A percentile compares a stretch with the other conserved stretches of the same genome.
Evolutionary conservation across 192 early-diverging fungal genomes (phyloP).

Genomic region (Lunasporangiospora selenospora): DNA sequence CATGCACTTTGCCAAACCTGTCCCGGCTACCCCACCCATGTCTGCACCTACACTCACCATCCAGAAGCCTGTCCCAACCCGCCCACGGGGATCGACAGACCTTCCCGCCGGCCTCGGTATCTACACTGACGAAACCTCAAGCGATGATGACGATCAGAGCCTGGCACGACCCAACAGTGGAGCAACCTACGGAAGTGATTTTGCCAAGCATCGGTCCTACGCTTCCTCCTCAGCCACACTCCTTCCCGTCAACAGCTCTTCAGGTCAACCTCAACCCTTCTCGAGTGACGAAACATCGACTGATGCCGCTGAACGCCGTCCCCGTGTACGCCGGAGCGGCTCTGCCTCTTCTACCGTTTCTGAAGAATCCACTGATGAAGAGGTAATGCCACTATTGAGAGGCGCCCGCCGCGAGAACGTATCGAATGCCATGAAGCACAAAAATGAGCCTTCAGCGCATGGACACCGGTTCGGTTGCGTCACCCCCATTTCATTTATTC

Average conservation of each 20-base stretch:
- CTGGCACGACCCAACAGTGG: too few relatives aligned
- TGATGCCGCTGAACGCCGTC: background rate
- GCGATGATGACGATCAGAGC: background rate
- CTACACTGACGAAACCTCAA: slow-evolving; percentile 19
- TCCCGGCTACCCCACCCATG: too few relatives aligned
- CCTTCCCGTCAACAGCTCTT: slow-evolving; percentile 20
- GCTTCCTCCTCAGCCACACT: slow-evolving; percentile 39
- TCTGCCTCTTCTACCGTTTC: background rate
- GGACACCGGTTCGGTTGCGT: slow-evolving; percentile 18
- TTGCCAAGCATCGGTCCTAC: slow-evolving; percentile 10
- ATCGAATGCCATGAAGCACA: too few relatives aligned
- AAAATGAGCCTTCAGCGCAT: too few relatives aligned
- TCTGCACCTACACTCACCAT: background rate
- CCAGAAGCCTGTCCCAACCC: background rate
- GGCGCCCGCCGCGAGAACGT: too few relatives aligned
- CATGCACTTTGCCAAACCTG: too few relatives aligned
- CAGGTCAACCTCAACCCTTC: background rate
- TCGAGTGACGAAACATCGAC: background rate
- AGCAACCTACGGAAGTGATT: slow-evolving; percentile 29
- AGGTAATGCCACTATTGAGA: slow-evolving; percentile 6
- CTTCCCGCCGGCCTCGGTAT: slow-evolving; percentile 20
- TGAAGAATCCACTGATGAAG: slow-evolving; percentile 4
- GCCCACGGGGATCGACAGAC: too few relatives aligned
- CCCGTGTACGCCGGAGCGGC: background rate
- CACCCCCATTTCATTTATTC: slow-evolving; percentile 22